Evolutionary conservation across 2,329 filamentous ascomycete genomes (phyloP).

Genomic region (Trichoderma oligosporum): DNA sequence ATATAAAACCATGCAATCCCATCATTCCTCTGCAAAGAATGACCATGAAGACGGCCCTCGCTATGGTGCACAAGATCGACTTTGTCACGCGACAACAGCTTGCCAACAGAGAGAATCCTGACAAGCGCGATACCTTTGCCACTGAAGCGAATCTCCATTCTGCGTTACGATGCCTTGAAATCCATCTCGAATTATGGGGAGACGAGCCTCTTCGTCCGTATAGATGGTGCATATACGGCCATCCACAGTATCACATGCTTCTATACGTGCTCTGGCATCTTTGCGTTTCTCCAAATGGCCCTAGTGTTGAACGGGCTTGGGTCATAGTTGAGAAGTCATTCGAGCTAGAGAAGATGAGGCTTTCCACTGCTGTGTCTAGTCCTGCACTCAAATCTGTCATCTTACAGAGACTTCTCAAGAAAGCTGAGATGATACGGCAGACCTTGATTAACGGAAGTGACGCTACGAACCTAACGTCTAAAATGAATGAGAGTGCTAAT

Average conservation of each 20-base stretch:
- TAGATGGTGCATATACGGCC: conserved; percentile 38
- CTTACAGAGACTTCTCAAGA: conserved; percentile 15
- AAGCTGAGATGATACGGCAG: conserved; percentile 17
- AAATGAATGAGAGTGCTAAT: background rate
- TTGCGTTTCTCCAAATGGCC: conserved; percentile 36
- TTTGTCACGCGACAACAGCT: conserved; percentile 32
- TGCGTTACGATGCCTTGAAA: conserved; percentile 35
- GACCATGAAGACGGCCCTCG: conserved; percentile 27
- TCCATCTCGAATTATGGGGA: conserved; percentile 26
- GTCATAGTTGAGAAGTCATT: conserved; percentile 7
- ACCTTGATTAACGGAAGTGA: background rate
- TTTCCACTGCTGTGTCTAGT: conserved; percentile 9
- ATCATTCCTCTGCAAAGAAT: conserved; percentile 44
- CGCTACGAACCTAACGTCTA: background rate
- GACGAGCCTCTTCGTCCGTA: conserved; percentile 39
- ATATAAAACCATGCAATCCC: conserved; percentile 44
- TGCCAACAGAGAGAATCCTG: conserved; percentile 23
- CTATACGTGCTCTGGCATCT: conserved; percentile 44
- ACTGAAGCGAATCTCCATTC: conserved; percentile 34
- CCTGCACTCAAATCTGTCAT: conserved; percentile 17
- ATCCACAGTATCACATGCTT: conserved; percentile 42
- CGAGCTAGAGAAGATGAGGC: conserved; percentile 12
- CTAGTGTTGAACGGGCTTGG: conserved; percentile 25
- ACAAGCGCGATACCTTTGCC: conserved; percentile 23
- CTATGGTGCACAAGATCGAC: conserved; percentile 36